Percentiles rank a stretch among this genome's conserved stretches.
Evolutionary conservation across 2,329 filamentous ascomycete genomes (phyloP).

Genomic region (Aspergillus bombycis): DNA sequence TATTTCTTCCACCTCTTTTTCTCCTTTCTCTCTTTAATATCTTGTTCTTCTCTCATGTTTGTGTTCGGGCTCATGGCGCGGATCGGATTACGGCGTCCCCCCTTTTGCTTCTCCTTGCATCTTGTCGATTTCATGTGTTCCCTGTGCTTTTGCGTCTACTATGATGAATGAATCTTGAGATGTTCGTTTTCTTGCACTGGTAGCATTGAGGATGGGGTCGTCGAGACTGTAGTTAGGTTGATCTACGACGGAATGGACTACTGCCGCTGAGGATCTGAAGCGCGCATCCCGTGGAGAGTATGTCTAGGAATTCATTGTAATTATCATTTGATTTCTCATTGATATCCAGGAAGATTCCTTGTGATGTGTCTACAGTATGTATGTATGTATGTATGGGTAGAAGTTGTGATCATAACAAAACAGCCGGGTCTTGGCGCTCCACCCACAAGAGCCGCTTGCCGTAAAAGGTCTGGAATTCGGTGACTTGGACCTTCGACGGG

Average conservation of each 20-base stretch:
- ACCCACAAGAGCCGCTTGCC: conserved; percentile 1
- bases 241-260: not conserved
- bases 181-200: not conserved
- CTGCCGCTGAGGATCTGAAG: not conserved
- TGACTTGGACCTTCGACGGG: not conserved
- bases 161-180: conserved; percentile 4
- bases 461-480: conserved; percentile 4
- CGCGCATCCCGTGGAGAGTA: not conserved
- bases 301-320: not conserved
- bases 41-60: conserved; percentile 13
- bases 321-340: no score
- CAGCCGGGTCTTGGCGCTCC: conserved; percentile 1
- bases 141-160: not conserved
- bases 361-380: no score
- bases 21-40: conserved; percentile 20
- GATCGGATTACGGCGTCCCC: not conserved
- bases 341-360: not conserved
- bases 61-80: not conserved
- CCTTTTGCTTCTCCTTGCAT: conserved; percentile 6
- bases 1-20: conserved; percentile 6
- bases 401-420: not conserved
- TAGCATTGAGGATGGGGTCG: not conserved
- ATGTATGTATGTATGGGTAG: not conserved
- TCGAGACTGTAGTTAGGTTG: not conserved
- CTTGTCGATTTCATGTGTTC: not conserved